Evolutionary conservation across 2,329 filamentous ascomycete genomes (phyloP), one percentile per base, ranked within the genome.

Genomic region (Xylariaceae sp.): DNA sequence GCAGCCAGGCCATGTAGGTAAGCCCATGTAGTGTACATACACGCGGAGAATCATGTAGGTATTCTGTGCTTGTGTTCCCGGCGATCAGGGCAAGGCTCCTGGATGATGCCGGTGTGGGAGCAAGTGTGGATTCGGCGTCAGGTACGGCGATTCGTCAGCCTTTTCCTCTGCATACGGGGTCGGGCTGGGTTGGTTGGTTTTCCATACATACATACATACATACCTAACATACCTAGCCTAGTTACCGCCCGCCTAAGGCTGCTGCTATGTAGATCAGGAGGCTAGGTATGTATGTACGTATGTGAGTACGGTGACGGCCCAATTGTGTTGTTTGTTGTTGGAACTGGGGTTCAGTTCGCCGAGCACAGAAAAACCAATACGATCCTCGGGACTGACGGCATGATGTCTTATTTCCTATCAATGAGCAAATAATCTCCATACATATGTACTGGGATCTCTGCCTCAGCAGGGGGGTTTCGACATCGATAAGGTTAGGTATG

Each of bases 81-180:
- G 18, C 29, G 44, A 46, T 46, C 44, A 46, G 44, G 44, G 44
- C 44, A 46, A 63, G 56, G 60, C 51, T 59, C 40, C 56, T 48
- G 48, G 45, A 44, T 44, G 10, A n/a, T 41, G 10, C 20, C 21
- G 20, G 14, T 16, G 32, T 7, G 32, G 37, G n/a, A n/a, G n/a
- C n/a, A 14, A 26, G 32, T 20, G 19, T 41, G 40, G 20, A 21
- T 26, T 37, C 45, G 51, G 42, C 41, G 49, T 48, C 48, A 53
- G 37, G 26, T 56, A 37, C 16, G 20, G 26, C 51, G 52, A 54
- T 62, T 62, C 59, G 59, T 50, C 57, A 62, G 59, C 59, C 56
- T 60, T 42, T 40, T 51, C 50, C 50, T 59, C 52, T 57, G 47
- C 29, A 48, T 55, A 52, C 52, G 52, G 52, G n/a, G n/a, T n/a